Evolutionary conservation across 257 asterid species (phyloP), one percentile per base, ranked within the genome.

Genomic region (Penstemon eatonii): DNA sequence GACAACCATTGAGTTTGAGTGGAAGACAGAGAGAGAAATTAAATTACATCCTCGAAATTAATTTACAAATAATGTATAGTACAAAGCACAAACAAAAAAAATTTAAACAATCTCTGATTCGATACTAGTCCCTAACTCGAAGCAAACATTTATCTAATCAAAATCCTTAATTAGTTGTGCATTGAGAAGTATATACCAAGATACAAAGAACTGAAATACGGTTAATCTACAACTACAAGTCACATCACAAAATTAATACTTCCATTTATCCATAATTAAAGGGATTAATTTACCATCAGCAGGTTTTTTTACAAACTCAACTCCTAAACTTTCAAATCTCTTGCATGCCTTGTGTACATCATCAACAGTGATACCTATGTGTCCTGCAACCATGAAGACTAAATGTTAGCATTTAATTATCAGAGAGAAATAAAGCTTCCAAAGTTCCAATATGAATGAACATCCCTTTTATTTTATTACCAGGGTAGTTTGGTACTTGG

Each of bases 321-420:
- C 96, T 63, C 96, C 95, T 67, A 86, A 74, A 72, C 84, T 79
- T 75, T 90, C 97, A 66, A 92, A 90, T 84, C 98, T 83, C 78
- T 85, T 50, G 70, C 96, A 90, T 4, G 97, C 97, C 81, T 84
- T 85, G 76, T 81, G 65, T 25, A 82, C 83, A 73, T 92, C 86
- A 73, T 90, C 96, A 51, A 88, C 97, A 40, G 95, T 90, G 68
- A 92, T 70, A 25, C 97, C 96, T 46, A 89, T 81, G 81, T 92
- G 98, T 67, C 94, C 98, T 92, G 86, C 59, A 81, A 81, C 57
- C 37, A 60, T 41, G 56, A 47, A 47, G 38, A 19, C 39, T 38
- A 65, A 62, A 66, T 44, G 18, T 70, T 56, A 78, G 33, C 43
- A 56, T 41, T 39, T 52, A 38, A 47, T 50, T 60, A 15, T 56